Evolutionary conservation across 1,284 basidiomycete genomes (phyloP).

Genomic region (Pyrrhoderma noxium): DNA sequence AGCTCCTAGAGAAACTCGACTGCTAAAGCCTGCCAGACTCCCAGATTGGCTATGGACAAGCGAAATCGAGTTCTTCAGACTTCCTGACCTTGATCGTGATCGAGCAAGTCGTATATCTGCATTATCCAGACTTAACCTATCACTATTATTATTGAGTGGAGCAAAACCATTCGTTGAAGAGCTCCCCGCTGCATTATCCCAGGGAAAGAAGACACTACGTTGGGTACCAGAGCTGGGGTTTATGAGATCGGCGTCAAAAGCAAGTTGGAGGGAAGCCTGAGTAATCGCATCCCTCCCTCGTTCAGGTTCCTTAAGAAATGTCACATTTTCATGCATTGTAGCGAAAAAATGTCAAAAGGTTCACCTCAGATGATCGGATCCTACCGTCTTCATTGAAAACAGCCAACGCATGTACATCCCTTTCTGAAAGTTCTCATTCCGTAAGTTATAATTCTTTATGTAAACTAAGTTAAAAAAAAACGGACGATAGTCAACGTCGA

Average conservation of each 20-base stretch:
- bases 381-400: conserved; percentile 23
- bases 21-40: conserved; percentile 30
- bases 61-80: conserved; percentile 29
- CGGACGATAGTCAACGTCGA: too few relatives aligned
- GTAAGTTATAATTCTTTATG: too few relatives aligned
- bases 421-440: not conserved
- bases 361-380: conserved; percentile 63
- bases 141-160: conserved; percentile 32
- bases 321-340: conserved; percentile 2
- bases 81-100: conserved; percentile 38
- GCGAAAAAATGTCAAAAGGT: not conserved
- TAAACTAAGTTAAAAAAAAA: too few relatives aligned
- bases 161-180: conserved; percentile 44
- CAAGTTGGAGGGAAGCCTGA: conserved; percentile 42
- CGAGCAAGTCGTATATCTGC: conserved; percentile 40
- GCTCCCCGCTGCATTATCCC: conserved; percentile 68
- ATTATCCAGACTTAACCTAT: conserved; percentile 41
- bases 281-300: conserved; percentile 57
- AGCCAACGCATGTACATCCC: conserved; percentile 1
- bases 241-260: conserved; percentile 28
- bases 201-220: conserved; percentile 66
- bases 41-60: conserved; percentile 39
- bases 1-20: conserved; percentile 44
- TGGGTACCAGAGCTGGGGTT: conserved; percentile 46
- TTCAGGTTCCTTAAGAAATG: conserved; percentile 62